Conservation (phyloP, 2,329 filamentous ascomycete genomes). For the Penicillium sp. region DNA sequence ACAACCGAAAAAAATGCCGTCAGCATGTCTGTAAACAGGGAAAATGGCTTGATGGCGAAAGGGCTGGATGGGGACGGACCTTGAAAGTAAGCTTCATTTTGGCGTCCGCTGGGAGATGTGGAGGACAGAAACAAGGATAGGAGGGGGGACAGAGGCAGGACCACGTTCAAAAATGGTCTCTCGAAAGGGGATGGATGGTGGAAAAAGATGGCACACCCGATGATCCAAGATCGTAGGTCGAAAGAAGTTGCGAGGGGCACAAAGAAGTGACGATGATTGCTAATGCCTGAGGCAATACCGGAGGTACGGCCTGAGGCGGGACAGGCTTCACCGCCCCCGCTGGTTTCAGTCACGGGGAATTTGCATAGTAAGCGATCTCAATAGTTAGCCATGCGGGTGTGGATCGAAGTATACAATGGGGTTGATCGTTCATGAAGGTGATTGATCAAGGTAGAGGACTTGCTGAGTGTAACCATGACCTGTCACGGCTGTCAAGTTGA, state of each 20-base stretch:
- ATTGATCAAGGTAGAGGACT: not conserved
- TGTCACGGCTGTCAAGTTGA: not conserved
- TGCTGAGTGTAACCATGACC: not conserved
- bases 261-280: constrained; percentile 22
- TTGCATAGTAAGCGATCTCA: not conserved
- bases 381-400: not conserved
- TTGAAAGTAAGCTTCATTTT: constrained; percentile 75
- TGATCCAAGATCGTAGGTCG: constrained; percentile 4
- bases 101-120: constrained; percentile 38
- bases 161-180: not conserved
- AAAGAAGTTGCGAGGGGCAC: constrained; percentile 19
- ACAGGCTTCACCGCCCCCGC: constrained; percentile 21
- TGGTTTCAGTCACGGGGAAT: not conserved
- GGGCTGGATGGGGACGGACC: constrained; percentile 48
- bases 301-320: constrained; percentile 20
- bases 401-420: not conserved
- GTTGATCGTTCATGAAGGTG: not conserved
- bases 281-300: constrained; percentile 11
- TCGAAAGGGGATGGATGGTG: constrained; percentile 1
- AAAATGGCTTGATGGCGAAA: constrained; percentile 15
- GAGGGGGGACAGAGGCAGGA: constrained; percentile 11
- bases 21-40: constrained; percentile 17
- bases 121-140: constrained; percentile 24
- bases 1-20: constrained; percentile 21
- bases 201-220: not conserved